Base-by-base conservation (phyloP, 2,329 filamentous ascomycete genomes). In the Trichoderma brevicompactum region DNA sequence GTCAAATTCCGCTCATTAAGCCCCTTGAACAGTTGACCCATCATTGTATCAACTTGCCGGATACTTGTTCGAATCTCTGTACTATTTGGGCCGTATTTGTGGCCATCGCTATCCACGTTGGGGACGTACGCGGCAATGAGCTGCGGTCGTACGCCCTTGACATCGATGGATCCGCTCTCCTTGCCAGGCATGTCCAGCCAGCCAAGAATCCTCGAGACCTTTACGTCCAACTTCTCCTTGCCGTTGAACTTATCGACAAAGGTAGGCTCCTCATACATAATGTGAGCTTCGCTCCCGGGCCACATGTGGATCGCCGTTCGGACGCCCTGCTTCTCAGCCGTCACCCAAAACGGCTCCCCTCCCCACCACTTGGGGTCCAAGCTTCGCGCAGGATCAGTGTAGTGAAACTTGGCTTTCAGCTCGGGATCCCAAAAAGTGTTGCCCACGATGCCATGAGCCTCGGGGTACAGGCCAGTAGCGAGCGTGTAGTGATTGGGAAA, bases 401-500 rank as follows among this genome's bases (percentile, higher is more conserved):
- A 97, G 73, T 88, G 92, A 79, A 99, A 99, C 69, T 96, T 90
- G 67, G 90, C 88, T 71, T 90, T 68, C 10, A 93, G 75, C 0
- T 82, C 80, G 0, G 92, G 91, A 72, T 98, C 95, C 91, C 92
- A 99, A 75, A 99, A 99, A 0, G 87, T 91, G 74, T 99, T 99
- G 6, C 93, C 92, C 0, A 99, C 94, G 3, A 99, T 84, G 0
- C 95, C 95, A 74, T 99, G 95, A 65, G 89, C 89, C 78, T 98
- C 94, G 0, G 95, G 95, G 71, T 98, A 93, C 32, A 98, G 79
- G 0, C 95, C 95, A 0, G 95, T 98, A 0, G 92, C 92, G 43
- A 98, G 82, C 0, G 94, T 97, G 76, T 94, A 97, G 76, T 98
- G 95, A 72, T 98, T 94, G 12, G 95, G 95, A 72, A 99, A 99